Base-by-base conservation (phyloP, 805 yeast species). In the Metschnikowia lunata region DNA sequence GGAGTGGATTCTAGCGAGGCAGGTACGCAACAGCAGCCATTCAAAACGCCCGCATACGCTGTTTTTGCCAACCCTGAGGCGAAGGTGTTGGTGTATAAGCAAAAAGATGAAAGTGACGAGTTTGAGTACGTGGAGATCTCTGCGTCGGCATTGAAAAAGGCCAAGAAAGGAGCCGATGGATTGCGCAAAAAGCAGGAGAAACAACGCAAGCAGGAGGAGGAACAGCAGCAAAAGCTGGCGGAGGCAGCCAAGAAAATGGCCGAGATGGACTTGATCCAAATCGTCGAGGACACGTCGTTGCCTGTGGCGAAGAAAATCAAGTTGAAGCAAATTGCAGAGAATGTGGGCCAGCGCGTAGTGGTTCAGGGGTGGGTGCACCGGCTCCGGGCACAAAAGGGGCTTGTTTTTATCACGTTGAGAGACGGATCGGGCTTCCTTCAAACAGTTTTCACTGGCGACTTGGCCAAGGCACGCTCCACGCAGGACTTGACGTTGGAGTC, bases 291-390 rank as follows among this genome's bases (percentile, higher is more conserved):
- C 61, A 58, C 70, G 37, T 75, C 87, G 11, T 76, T 88, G 56
- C 89, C 96, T 43, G 61, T 57, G 30, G 91, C 97, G 36, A 61
- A 66, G 44, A 79, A 71, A 59, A 75, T 81, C 64, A 90, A 88
- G 69, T 78, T 93, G 58, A 65, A 71, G 49, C 55, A 75, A 8
- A 65, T 83, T 40, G 75, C 75, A 46, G 74, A 69, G 6, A 58
- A 67, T 57, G 75, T 88, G 34, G 93, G 81, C 46, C 55, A 71
- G 50, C 81, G 99, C 66, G 88, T 88, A 42, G 63, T 74, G 44
- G 83, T 91, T 36, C 82, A 81, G 52, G 99, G 99, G 50, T 93
- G 99, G 99, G 76, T 93, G 49, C 99, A 93, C 67, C 84, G 99
- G 64, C 75, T 95, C 57, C 83, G 99, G 67, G 57, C 80, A 36